Evolutionary conservation across 2,329 filamentous ascomycete species (phyloP).

Genomic region (Colletotrichum sojae): DNA sequence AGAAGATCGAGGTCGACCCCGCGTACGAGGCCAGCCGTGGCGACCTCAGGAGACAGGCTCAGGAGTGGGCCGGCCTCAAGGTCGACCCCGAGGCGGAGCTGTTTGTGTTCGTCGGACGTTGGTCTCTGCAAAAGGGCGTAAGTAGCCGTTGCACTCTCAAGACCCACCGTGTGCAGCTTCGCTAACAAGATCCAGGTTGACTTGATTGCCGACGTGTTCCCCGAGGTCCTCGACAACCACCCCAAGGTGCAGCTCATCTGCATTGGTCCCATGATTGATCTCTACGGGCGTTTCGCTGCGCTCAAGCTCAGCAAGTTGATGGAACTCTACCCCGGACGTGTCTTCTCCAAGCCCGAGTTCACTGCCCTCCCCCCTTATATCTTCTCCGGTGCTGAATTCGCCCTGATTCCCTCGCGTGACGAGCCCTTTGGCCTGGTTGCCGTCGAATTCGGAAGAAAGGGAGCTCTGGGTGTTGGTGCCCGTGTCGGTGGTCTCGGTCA

Average conservation of each 20-base stretch:
- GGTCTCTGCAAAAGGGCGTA: conserved; percentile 77
- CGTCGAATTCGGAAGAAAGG: conserved; percentile 78
- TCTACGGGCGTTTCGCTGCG: conserved; percentile 78
- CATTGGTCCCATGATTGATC: conserved; percentile 76
- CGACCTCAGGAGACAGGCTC: conserved; percentile 71
- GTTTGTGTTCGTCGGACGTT: conserved; percentile 78
- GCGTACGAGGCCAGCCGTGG: conserved; percentile 68
- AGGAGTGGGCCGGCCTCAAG: conserved; percentile 77
- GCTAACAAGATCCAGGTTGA: conserved; percentile 57
- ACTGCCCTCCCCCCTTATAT: conserved; percentile 76
- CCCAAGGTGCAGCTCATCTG: conserved; percentile 73
- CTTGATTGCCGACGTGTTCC: conserved; percentile 77
- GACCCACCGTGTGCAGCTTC: rapidly evolving
- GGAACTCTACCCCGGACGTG: conserved; percentile 74
- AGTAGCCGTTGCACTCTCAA: no score
- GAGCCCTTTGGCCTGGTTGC: conserved; percentile 79
- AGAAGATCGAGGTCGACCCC: conserved; percentile 66
- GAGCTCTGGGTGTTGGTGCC: conserved; percentile 76
- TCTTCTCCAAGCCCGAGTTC: conserved; percentile 78
- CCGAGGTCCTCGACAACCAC: conserved; percentile 71
- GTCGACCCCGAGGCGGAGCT: conserved; percentile 74
- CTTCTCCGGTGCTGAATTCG: conserved; percentile 78
- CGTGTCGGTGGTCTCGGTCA: conserved; percentile 76
- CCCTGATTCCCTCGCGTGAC: conserved; percentile 78
- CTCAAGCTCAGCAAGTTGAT: conserved; percentile 75